Evolutionary conservation across 108 stramenopile species (phyloP).

Genomic region (Conticribra guillardii): DNA sequence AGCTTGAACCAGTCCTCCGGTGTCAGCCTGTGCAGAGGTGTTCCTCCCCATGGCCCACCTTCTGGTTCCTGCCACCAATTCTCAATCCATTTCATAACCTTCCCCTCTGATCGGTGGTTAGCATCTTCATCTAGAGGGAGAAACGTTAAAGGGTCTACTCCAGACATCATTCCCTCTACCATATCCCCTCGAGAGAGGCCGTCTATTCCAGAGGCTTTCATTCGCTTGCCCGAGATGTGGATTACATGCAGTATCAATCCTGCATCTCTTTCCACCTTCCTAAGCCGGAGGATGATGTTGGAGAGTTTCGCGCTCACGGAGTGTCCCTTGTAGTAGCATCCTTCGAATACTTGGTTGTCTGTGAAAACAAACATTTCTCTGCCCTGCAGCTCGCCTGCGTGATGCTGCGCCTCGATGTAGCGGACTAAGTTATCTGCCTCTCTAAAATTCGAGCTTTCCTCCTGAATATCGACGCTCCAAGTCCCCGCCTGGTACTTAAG

Average conservation of each 20-base stretch:
- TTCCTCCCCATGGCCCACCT: slow-evolving; percentile 1
- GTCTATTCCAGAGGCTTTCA: slow-evolving; percentile 16
- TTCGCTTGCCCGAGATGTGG: slow-evolving; percentile 16
- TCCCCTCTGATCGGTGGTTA: no score
- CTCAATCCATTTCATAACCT: not conserved
- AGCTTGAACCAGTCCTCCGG: slow-evolving; percentile 17
- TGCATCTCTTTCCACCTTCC: not conserved
- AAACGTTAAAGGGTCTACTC: slow-evolving; percentile 10
- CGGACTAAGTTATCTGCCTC: slow-evolving; percentile 37
- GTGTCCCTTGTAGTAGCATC: slow-evolving; percentile 48
- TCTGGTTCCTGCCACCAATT: slow-evolving; percentile 4
- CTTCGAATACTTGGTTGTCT: slow-evolving; percentile 49
- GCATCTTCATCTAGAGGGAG: slow-evolving; percentile 16
- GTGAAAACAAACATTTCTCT: slow-evolving; percentile 49
- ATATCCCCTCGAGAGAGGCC: slow-evolving; percentile 46
- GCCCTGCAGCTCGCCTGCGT: slow-evolving; percentile 2
- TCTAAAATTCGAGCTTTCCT: slow-evolving; percentile 29
- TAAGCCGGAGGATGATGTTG: slow-evolving; percentile 37
- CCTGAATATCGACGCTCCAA: slow-evolving; percentile 8
- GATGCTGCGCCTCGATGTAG: slow-evolving; percentile 11
- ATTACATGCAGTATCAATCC: slow-evolving; percentile 14
- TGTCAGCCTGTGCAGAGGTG: not conserved
- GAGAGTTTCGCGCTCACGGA: slow-evolving; percentile 22
- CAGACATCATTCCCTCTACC: slow-evolving; percentile 47
- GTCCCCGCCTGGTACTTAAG: no score